Evolutionary conservation across 306 rosid species (phyloP).

Genomic region (Corylus americana): DNA sequence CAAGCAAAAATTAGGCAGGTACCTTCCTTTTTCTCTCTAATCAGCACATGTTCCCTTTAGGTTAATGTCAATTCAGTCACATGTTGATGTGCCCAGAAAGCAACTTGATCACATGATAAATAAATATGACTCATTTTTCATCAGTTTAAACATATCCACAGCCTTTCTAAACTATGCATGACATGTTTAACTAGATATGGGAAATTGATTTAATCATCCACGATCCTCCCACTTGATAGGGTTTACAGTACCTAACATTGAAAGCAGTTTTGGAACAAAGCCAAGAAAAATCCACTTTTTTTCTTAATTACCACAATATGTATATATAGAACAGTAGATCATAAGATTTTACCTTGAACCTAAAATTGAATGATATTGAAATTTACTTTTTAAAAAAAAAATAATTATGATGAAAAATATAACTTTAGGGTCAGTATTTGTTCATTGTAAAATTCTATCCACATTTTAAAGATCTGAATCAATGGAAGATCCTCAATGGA

Average conservation of each 20-base stretch:
- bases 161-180: slow-evolving; percentile 8
- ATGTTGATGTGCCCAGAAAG: not conserved
- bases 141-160: not conserved
- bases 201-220: not conserved
- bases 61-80: slow-evolving; percentile 9
- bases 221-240: not conserved
- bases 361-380: not conserved
- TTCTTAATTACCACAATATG: not conserved
- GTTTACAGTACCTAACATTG: not conserved
- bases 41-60: not conserved
- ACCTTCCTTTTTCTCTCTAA: not conserved
- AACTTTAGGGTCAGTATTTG: no score
- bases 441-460: no score
- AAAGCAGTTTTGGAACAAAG: not conserved
- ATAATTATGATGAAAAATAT: no score
- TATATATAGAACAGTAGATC: not conserved
- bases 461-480: no score
- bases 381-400: not conserved
- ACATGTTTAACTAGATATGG: slow-evolving; percentile 11
- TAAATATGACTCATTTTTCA: slow-evolving; percentile 1
- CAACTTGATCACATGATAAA: not conserved
- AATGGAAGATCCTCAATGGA: no score
- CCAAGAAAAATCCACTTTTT: not conserved
- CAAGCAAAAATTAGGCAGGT: not conserved
- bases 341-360: not conserved